Percentiles rank a stretch among this genome's conserved stretches.
These are phyloP conservation scores for Cyclospora cayetanensis DNA, from an alignment of 169 alveolate genomes.

Conservation along the genomic window DNA sequence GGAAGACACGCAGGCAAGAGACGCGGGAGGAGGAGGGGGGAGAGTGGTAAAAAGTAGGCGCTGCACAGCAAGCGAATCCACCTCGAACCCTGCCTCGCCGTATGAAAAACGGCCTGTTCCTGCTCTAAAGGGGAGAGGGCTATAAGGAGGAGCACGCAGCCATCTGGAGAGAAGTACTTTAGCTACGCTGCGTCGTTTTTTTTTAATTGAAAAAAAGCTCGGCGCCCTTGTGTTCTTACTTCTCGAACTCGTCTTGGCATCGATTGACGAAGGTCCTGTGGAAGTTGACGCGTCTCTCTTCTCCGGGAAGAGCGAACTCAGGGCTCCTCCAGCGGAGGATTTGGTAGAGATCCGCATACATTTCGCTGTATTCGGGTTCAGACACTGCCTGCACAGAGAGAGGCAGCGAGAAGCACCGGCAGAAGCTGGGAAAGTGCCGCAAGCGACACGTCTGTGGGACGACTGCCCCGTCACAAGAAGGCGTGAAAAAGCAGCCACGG, in stretches of 20 bases:
- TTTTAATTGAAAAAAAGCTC: background rate
- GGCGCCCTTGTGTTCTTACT: background rate
- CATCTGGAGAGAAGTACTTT: too few species aligned
- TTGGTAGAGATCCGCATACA: slow-evolving; percentile 90
- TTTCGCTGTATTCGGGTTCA: slow-evolving; percentile 93
- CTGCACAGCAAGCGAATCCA: too few species aligned
- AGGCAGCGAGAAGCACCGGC: background rate
- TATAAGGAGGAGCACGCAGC: too few species aligned
- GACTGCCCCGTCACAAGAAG: background rate
- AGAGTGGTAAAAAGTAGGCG: background rate
- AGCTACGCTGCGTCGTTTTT: too few species aligned
- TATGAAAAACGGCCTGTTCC: too few species aligned
- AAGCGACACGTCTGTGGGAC: slow-evolving; percentile 73
- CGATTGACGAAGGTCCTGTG: slow-evolving; percentile 45
- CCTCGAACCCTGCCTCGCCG: too few species aligned
- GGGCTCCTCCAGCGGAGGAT: slow-evolving; percentile 74
- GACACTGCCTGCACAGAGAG: slow-evolving; percentile 83
- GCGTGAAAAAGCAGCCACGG: background rate
- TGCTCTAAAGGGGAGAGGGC: too few species aligned
- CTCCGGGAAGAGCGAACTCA: slow-evolving; percentile 16
- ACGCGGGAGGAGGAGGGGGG: background rate
- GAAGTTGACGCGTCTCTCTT: slow-evolving; percentile 67
- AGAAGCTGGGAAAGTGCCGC: background rate
- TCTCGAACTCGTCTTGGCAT: slow-evolving; percentile 68
- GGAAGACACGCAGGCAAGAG: background rate